Percentiles rank a stretch among this genome's conserved stretches.
Evolutionary conservation across 768 basidiomycete species (phyloP).

Genomic region (Plicaturopsis crispa): DNA sequence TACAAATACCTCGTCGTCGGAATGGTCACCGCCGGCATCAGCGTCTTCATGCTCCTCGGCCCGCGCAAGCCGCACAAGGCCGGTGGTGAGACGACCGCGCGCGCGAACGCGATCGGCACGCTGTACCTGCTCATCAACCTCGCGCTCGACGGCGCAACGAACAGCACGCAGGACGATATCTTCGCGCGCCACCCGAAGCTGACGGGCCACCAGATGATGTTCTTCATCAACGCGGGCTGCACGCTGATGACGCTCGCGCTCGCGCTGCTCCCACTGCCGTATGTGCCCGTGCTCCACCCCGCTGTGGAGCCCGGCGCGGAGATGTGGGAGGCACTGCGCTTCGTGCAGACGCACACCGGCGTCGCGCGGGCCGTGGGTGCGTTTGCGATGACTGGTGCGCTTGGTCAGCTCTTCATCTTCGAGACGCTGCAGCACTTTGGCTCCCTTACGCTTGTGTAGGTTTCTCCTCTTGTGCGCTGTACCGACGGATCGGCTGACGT

Average conservation of each 20-base stretch:
- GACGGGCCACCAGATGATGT: conserved; percentile 98
- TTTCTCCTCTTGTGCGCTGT: conserved; percentile 12
- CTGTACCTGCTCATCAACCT: conserved; percentile 80
- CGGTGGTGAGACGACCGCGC: conserved; percentile 29
- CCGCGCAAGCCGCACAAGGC: conserved; percentile 37
- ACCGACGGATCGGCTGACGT: background rate
- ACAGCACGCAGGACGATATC: conserved; percentile 96
- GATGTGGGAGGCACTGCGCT: conserved; percentile 59
- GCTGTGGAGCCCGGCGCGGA: conserved; percentile 52
- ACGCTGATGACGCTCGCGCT: conserved; percentile 66
- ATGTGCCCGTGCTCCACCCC: conserved; percentile 79
- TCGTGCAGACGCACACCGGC: conserved; percentile 72
- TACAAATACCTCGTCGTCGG: conserved; percentile 94
- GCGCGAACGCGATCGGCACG: conserved; percentile 64
- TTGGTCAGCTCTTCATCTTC: conserved; percentile 97
- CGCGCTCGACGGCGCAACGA: conserved; percentile 84
- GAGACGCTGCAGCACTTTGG: conserved; percentile 92
- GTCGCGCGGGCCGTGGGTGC: conserved; percentile 67
- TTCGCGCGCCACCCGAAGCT: conserved; percentile 68
- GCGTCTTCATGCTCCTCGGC: conserved; percentile 89
- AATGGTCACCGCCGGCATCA: conserved; percentile 90
- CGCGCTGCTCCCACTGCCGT: conserved; percentile 65
- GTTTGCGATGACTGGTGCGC: conserved; percentile 84
- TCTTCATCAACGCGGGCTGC: conserved; percentile 90
- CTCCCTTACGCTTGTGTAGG: conserved; percentile 80